These are phyloP conservation scores for Beauveria caledonica DNA, from an alignment of 2,329 filamentous ascomycete species.

Conservation along the genomic window DNA sequence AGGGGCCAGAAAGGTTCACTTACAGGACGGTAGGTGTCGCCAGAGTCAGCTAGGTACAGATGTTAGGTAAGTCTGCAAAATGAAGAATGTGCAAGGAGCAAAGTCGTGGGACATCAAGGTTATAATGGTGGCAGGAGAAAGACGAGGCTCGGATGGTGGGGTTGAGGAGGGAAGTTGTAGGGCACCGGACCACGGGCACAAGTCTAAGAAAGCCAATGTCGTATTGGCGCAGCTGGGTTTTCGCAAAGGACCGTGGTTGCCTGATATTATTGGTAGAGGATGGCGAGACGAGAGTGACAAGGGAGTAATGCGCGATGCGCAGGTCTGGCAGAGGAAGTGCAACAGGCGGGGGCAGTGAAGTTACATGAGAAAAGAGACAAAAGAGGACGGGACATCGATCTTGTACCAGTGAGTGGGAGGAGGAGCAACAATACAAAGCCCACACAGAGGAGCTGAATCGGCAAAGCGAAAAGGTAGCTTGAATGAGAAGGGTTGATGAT, in stretches of 20 bases:
- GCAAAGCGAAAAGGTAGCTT: background rate
- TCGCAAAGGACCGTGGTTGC: background rate
- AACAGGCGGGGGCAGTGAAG: background rate
- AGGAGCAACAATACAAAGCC: background rate
- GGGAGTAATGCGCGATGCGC: background rate
- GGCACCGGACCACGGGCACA: background rate
- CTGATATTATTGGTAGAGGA: background rate
- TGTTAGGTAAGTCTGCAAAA: conserved; percentile 29
- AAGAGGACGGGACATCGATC: background rate
- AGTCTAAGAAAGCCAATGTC: background rate
- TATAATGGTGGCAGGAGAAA: conserved; percentile 12
- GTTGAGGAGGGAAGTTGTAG: background rate
- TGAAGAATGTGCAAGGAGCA: conserved; percentile 4
- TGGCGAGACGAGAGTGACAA: background rate
- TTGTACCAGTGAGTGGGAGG: conserved; percentile 9
- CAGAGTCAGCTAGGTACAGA: conserved; percentile 45
- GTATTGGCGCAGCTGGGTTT: background rate
- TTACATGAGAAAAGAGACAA: conserved; percentile 2
- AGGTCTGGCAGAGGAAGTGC: background rate
- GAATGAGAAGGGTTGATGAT: conserved; percentile 1
- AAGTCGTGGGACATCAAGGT: conserved; percentile 16
- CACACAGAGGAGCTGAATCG: background rate
- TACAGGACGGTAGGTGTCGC: conserved; percentile 54
- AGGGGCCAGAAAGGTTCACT: conserved; percentile 25
- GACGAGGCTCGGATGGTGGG: conserved; percentile 11